Conservation (phyloP, 1,284 basidiomycete species). For the Ceratobasidium sp. region DNA sequence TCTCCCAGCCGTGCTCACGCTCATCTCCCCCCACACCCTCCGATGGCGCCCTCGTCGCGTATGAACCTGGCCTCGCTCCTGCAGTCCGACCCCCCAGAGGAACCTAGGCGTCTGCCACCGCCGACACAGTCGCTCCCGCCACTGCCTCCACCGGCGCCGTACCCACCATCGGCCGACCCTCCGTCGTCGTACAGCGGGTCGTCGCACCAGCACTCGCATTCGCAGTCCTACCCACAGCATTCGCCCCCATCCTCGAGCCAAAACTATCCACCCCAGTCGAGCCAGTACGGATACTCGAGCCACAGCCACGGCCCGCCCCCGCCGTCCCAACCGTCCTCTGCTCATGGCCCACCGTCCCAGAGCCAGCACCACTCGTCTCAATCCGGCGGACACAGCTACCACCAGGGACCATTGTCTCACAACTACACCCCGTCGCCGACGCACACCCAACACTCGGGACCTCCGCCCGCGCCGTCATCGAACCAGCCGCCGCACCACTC, state of each 20-base stretch:
- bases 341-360: neutral
- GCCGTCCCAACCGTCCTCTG: neutral
- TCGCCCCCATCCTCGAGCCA: neutral
- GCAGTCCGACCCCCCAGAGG: conserved; percentile 15
- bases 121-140: neutral
- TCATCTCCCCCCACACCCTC: neutral
- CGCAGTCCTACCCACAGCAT: neutral
- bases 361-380: conserved; percentile 1
- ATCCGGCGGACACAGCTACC: conserved; percentile 2
- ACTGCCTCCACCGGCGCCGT: conserved; percentile 10
- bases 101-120: conserved; percentile 7
- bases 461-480: conserved; percentile 1
- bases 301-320: conserved; percentile 15
- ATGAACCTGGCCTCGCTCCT: conserved; percentile 39
- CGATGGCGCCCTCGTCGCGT: conserved; percentile 39
- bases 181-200: neutral
- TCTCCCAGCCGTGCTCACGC: neutral
- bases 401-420: conserved; percentile 2
- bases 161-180: neutral
- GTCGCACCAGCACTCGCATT: neutral
- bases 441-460: neutral
- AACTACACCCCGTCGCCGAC: conserved; percentile 22
- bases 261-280: conserved; percentile 3
- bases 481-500: conserved; percentile 8
- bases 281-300: conserved; percentile 11